Conservation (phyloP, 2,329 filamentous ascomycete species). For the Pseudogymnoascus sp. region DNA sequence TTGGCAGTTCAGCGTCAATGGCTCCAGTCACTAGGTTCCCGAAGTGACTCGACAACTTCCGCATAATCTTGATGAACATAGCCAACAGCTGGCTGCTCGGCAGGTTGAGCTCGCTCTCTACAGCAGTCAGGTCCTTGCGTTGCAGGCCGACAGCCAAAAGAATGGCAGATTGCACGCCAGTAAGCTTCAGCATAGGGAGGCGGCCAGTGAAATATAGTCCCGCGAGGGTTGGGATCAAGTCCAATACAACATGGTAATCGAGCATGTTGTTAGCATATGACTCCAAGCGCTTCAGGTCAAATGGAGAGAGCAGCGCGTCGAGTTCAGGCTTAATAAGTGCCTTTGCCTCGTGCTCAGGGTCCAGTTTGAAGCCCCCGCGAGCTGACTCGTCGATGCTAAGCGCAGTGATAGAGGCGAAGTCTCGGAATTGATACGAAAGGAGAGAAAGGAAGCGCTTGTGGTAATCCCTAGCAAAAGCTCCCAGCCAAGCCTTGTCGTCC, state of each 20-base stretch:
- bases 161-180: constrained; percentile 76
- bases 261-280: constrained; percentile 95
- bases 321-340: constrained; percentile 66
- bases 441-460: constrained; percentile 86
- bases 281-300: constrained; percentile 89
- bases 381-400: constrained; percentile 85
- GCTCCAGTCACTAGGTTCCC: constrained; percentile 65
- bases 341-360: constrained; percentile 43
- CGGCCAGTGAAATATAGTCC: constrained; percentile 77
- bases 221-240: constrained; percentile 78
- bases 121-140: constrained; percentile 72
- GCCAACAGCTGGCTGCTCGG: constrained; percentile 74
- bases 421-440: constrained; percentile 84
- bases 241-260: constrained; percentile 94
- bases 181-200: constrained; percentile 60
- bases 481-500: constrained; percentile 70
- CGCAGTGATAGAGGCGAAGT: constrained; percentile 69
- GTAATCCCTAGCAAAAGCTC: constrained; percentile 86
- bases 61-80: constrained; percentile 94
- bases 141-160: constrained; percentile 87
- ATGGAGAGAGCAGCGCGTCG: constrained; percentile 73
- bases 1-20: constrained; percentile 57
- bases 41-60: constrained; percentile 78
- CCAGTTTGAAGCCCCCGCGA: constrained; percentile 59
- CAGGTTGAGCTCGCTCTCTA: constrained; percentile 71